Percentiles rank a stretch among this genome's conserved stretches.
Conservation (phyloP, 176 grass and related monocot species). For the Urochloa ruziziensis region DNA sequence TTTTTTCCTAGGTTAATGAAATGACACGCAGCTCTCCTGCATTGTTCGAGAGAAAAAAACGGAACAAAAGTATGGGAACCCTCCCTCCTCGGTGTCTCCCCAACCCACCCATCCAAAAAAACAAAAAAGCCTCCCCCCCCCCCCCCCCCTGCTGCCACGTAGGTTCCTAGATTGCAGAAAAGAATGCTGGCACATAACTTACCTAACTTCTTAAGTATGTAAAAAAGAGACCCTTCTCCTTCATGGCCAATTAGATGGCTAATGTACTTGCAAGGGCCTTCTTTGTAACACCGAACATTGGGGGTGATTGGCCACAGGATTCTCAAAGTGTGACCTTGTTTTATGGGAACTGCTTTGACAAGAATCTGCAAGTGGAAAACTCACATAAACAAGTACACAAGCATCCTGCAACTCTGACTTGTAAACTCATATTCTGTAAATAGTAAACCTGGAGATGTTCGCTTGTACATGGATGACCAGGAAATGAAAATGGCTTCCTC, state of each 20-base stretch:
- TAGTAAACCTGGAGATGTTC: slow-evolving; percentile 83
- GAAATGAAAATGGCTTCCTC: slow-evolving; percentile 63
- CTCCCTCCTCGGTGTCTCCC: too few species aligned
- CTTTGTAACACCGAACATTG: slow-evolving; percentile 72
- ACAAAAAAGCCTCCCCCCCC: neutral
- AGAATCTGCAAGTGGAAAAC: slow-evolving; percentile 60
- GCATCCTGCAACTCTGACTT: slow-evolving; percentile 19
- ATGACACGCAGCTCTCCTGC: too few species aligned
- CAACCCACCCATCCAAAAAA: too few species aligned
- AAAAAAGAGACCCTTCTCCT: slow-evolving; percentile 98
- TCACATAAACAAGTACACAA: slow-evolving; percentile 26
- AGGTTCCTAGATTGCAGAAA: neutral
- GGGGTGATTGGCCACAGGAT: slow-evolving; percentile 87
- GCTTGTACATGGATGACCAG: slow-evolving; percentile 74
- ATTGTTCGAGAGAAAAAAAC: too few species aligned
- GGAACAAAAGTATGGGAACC: too few species aligned
- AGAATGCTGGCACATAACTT: slow-evolving; percentile 33
- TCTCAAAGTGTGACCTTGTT: slow-evolving; percentile 76
- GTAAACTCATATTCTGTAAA: slow-evolving; percentile 22
- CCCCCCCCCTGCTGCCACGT: neutral
- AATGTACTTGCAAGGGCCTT: slow-evolving; percentile 81
- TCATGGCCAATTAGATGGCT: slow-evolving; percentile 93
- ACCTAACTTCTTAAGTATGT: slow-evolving; percentile 85
- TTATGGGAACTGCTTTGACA: slow-evolving; percentile 93
- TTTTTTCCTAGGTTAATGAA: too few species aligned